Base-by-base conservation (phyloP, 257 asterid species). In the Pogostemon cablin region DNA sequence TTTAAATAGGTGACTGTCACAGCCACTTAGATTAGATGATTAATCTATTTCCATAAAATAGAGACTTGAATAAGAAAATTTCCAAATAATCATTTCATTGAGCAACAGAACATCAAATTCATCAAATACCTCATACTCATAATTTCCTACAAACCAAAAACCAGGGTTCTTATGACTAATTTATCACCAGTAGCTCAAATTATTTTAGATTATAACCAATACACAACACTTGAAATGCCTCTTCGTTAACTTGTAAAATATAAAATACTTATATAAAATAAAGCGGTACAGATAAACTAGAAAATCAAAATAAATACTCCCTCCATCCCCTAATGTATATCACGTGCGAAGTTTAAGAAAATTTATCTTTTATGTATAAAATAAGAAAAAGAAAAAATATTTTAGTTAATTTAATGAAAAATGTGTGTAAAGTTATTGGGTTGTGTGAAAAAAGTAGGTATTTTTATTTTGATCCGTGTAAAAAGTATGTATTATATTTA, bases 121-220 rank as follows among this genome's bases (percentile, higher is more conserved):
- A 10, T 39, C 39, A 0, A 47, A 9, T 44, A 42, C 17, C 34
- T 12, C 66, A 15, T 6, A 35, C 46, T 34, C 66, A 63, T n/a
- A 50, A 34, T 9, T n/a, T 44, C 42, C 35, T 55, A 15, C 7
- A 46, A 54, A n/a, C 6, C 7, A 17, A 44, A 41, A 15, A 15
- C 17, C 17, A 15, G 15, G 42, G 44, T 10, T 7, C 39, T 38
- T 58, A 3, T 25, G 46, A 65, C 69, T 64, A 40, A 17, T 35
- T 9, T 7, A n/a, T 44, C 49, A 47, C 48, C 10, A 37, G 5
- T 54, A 37, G 32, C 47, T 44, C 55, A 20, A 52, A 3, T 15
- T 3, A 37, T 46, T 38, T 41, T 35, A 20, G 58, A 35, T 40
- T 44, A 61, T 34, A 70, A 47, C 47, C 64, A 77, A 62, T 53